These are phyloP conservation scores for Platanthera zijinensis DNA, from an alignment of 106 monocot genomes.

Conservation along the genomic window DNA sequence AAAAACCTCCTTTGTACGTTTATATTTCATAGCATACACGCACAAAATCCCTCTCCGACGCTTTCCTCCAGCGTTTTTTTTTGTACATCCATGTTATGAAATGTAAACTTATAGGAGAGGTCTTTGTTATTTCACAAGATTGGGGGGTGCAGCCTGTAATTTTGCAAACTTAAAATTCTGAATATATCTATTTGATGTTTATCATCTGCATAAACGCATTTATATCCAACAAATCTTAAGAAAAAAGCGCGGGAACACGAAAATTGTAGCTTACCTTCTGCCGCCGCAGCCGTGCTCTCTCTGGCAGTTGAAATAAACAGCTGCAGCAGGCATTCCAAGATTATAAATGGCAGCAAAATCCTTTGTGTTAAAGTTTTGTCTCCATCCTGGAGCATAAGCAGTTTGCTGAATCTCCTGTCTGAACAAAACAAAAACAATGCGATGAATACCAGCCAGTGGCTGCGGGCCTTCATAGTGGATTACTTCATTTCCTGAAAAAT, in stretches of 20 bases:
- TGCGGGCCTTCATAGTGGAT: slow-evolving; percentile 26
- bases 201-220: not conserved
- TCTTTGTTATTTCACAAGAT: not conserved
- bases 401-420: slow-evolving; percentile 21
- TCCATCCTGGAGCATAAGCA: slow-evolving; percentile 28
- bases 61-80: too few relatives aligned
- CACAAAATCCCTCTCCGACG: too few relatives aligned
- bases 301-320: slow-evolving; percentile 34
- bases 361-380: slow-evolving; percentile 23
- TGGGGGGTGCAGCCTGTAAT: not conserved
- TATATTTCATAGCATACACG: too few relatives aligned
- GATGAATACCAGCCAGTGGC: slow-evolving; percentile 29
- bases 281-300: slow-evolving; percentile 34
- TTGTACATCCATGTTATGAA: not conserved
- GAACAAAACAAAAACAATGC: slow-evolving; percentile 30
- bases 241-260: not conserved
- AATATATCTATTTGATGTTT: too few relatives aligned
- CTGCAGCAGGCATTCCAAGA: slow-evolving; percentile 30
- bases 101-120: not conserved
- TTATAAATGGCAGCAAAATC: slow-evolving; percentile 35
- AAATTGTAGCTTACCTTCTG: slow-evolving; percentile 23
- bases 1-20: too few relatives aligned
- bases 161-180: not conserved
- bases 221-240: not conserved
- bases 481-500: slow-evolving; percentile 29